phyloP scores from a whole-genome alignment of 1,139 yeast genomes.

The Nakaseomyces nivariensis region DNA sequence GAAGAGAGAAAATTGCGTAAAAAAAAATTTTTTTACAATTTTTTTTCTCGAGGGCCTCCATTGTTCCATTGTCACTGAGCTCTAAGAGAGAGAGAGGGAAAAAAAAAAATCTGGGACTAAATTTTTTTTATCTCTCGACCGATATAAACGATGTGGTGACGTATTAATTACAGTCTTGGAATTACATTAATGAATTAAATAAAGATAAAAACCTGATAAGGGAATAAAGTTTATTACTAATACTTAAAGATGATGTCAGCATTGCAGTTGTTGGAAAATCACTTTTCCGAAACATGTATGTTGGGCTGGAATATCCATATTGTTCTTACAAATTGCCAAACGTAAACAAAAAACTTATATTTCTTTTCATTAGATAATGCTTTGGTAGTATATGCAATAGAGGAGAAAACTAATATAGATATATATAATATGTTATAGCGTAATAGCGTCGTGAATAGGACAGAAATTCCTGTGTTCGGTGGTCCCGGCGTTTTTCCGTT shows the following conservation, averaged over 20 bases:
- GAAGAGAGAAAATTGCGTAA: too few relatives aligned
- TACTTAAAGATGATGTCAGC: neutral
- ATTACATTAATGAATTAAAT: neutral
- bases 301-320: too few relatives aligned
- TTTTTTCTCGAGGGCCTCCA: too few relatives aligned
- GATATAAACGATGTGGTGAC: neutral
- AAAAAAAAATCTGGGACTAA: neutral
- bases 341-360: too few relatives aligned
- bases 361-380: too few relatives aligned
- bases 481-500: slow-evolving; percentile 31
- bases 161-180: neutral
- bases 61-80: too few relatives aligned
- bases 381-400: too few relatives aligned
- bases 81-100: neutral
- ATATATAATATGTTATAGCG: neutral
- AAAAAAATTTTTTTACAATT: too few relatives aligned
- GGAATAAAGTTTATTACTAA: neutral
- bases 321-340: too few relatives aligned
- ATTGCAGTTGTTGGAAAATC: neutral
- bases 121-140: too few relatives aligned
- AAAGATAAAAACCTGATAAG: neutral
- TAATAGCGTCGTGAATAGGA: slow-evolving; percentile 22
- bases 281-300: too few relatives aligned
- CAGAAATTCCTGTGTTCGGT: slow-evolving; percentile 14
- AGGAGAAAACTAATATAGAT: too few relatives aligned